phyloP scores from a whole-genome alignment of 2,329 filamentous ascomycete genomes.

The Xylaria sp. region DNA sequence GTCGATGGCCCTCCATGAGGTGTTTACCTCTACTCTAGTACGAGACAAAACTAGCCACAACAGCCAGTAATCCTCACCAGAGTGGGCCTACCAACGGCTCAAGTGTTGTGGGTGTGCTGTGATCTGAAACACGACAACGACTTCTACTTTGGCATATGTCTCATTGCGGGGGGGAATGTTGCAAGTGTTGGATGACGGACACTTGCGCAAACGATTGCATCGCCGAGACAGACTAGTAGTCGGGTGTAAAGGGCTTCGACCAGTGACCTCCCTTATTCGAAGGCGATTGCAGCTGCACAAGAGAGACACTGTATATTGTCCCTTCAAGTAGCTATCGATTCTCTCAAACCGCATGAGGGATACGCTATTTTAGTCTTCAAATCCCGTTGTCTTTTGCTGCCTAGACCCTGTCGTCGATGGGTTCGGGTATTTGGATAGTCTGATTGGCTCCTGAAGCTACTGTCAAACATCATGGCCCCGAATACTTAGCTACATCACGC shows the following conservation, averaged over 20 bases:
- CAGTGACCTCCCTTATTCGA: constrained; percentile 37
- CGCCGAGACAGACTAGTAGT: constrained; percentile 41
- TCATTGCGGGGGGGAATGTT: constrained; percentile 44
- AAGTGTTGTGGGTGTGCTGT: constrained; percentile 27
- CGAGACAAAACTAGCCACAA: constrained; percentile 15
- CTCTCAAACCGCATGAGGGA: constrained; percentile 8
- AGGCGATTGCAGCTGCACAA: constrained; percentile 49
- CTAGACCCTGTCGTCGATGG: constrained; percentile 28
- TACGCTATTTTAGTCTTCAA: constrained; percentile 36
- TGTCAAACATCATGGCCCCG: constrained; percentile 34
- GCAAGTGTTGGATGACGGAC: constrained; percentile 52
- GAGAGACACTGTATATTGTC: constrained; percentile 47
- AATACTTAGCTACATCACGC: constrained; percentile 11
- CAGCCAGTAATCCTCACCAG: constrained; percentile 18
- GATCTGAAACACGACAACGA: constrained; percentile 45
- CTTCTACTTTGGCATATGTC: constrained; percentile 41
- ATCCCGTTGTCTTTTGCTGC: constrained; percentile 30
- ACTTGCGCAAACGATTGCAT: constrained; percentile 54
- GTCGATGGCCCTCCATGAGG: neutral
- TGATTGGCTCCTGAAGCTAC: constrained; percentile 31
- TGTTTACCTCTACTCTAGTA: constrained; percentile 13
- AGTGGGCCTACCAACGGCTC: constrained; percentile 39
- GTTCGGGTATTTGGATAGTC: constrained; percentile 33
- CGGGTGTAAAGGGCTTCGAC: constrained; percentile 32
- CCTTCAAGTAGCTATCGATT: constrained; percentile 9